Base-by-base conservation (phyloP, 2,329 filamentous ascomycete species). In the Metarhizium robertsii region DNA sequence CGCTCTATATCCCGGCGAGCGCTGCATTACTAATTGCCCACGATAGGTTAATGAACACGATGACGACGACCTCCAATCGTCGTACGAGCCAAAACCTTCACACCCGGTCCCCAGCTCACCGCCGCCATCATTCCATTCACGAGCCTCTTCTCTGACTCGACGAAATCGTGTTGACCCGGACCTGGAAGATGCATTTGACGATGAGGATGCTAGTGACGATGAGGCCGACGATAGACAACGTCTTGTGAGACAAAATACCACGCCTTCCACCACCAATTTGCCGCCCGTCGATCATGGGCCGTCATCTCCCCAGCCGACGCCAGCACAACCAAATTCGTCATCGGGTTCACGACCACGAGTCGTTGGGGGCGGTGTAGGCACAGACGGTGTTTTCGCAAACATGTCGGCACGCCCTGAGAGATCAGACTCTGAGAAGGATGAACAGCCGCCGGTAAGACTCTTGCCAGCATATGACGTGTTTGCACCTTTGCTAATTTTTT, bases 351-450 rank as follows among this genome's bases (percentile, higher is more conserved):
- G 82, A 59, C 59, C 64, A 46, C 58, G 61, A 55, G 79, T 88
- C 2, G 84, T 90, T 58, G 87, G 90, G 47, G 83, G 86, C 53
- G 86, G 86, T 29, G 82, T 85, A n/a, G 85, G 88, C 54, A 91
- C 90, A 52, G 94, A 97, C 71, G 94, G 94, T 58, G 94, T 99
- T 30, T 99, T 96, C 73, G 94, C 92, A 54, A 99, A 99, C 69
- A 73, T 99, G 61, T 90, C 84, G 61, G 94, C 94, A 14, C 92
- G 96, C 68, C 92, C 92, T 0, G 90, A 95, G 64, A 79, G 84
- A 47, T 87, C 85, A 32, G 87, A 89, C 58, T 87, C 90, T 59
- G 83, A 85, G 62, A 77, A 88, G 57, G 94, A 99, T 60, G 94
- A 99, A 71, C 81, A 89, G 71, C 94, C 94, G 75, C 94, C 94